Conservation (phyloP, 768 basidiomycete species). For the Suillus brevipes region DNA sequence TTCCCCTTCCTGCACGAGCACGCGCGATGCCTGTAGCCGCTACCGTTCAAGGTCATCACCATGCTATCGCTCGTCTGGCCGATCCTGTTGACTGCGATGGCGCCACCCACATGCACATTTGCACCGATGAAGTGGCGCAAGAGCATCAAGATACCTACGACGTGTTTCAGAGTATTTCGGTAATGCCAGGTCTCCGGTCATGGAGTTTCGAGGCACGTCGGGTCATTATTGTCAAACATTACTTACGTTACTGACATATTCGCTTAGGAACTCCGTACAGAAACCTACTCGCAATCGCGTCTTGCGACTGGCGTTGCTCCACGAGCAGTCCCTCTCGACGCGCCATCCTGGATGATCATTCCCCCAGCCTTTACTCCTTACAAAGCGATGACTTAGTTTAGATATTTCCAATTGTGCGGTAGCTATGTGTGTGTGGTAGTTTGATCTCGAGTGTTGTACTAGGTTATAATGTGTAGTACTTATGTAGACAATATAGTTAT, state of each 20-base stretch:
- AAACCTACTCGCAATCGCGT: constrained; percentile 33
- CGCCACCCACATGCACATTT: not conserved
- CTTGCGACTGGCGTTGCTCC: constrained; percentile 26
- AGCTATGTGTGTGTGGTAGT: not conserved
- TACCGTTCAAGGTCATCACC: not conserved
- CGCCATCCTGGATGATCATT: constrained; percentile 23
- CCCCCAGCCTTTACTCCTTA: constrained; percentile 30
- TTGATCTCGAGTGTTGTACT: constrained; percentile 1
- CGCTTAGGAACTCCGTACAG: constrained; percentile 26
- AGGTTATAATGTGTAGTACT: constrained; percentile 11
- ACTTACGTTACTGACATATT: not conserved
- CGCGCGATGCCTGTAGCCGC: not conserved
- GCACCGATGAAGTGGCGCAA: constrained; percentile 3
- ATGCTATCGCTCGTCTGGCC: not conserved
- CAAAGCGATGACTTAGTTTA: constrained; percentile 5
- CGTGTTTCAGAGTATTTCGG: constrained; percentile 30
- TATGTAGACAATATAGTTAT: constrained; percentile 9
- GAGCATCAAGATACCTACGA: not conserved
- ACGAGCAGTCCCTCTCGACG: constrained; percentile 13
- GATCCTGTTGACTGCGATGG: not conserved
- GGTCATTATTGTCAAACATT: not conserved
- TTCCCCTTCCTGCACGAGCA: constrained; percentile 2
- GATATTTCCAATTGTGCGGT: not conserved
- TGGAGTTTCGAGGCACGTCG: constrained; percentile 33
- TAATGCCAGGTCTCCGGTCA: constrained; percentile 19